phyloP scores from a whole-genome alignment of 2,329 filamentous ascomycete species.

The Pseudogymnoascus sp. region DNA sequence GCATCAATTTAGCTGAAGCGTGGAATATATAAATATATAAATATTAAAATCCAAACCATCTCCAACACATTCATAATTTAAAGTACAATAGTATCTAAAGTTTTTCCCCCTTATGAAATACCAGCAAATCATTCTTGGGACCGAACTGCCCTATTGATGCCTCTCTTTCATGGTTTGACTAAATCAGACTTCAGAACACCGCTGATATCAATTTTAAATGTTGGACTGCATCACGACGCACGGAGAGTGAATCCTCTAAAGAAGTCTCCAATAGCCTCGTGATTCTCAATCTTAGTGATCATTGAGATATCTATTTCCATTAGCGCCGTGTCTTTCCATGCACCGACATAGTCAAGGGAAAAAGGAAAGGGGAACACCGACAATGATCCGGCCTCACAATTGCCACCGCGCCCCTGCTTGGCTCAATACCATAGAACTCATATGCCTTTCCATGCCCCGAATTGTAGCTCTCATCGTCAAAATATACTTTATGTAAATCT shows the following conservation, averaged over 20 bases:
- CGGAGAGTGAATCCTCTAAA: constrained; percentile 26
- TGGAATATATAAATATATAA: no score
- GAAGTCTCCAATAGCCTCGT: constrained; percentile 27
- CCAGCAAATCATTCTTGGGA: no score
- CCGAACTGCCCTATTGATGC: no score
- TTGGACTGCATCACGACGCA: no score
- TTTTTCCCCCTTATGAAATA: no score
- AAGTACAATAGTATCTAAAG: no score
- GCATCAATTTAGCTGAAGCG: no score
- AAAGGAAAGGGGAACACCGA: constrained; percentile 27
- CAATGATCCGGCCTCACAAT: constrained; percentile 55
- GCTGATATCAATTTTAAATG: no score
- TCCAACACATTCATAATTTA: no score
- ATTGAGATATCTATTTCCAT: constrained; percentile 32
- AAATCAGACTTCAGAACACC: no score
- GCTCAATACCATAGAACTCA: constrained; percentile 43
- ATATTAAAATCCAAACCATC: no score
- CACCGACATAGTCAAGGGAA: background rate
- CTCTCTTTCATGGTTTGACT: no score
- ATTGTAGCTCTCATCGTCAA: constrained; percentile 47
- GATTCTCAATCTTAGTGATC: constrained; percentile 27
- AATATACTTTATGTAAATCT: constrained; percentile 51
- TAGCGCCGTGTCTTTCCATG: background rate
- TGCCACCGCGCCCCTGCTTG: constrained; percentile 37
- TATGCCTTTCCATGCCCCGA: constrained; percentile 49